phyloP scores from a whole-genome alignment of 257 asterid species.

The Lantana camara region DNA sequence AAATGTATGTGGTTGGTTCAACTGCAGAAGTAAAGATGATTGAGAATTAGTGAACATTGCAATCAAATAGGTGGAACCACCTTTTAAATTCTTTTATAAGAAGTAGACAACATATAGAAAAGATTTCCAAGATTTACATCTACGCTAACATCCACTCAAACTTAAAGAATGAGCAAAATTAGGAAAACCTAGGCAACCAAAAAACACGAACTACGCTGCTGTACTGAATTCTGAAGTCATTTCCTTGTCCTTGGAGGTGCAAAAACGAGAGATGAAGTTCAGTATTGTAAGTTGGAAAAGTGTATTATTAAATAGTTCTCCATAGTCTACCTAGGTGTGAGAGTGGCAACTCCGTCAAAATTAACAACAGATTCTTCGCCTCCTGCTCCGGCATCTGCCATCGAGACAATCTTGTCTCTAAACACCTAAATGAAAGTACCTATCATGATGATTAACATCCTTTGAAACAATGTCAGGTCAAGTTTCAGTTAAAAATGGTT shows the following conservation, averaged over 20 bases:
- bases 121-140: neutral
- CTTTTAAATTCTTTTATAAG: too few relatives aligned
- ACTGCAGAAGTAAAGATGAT: constrained; percentile 49
- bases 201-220: constrained; percentile 85
- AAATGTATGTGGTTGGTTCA: constrained; percentile 84
- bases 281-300: constrained; percentile 18
- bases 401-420: constrained; percentile 72
- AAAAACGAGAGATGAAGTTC: constrained; percentile 50
- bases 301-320: neutral
- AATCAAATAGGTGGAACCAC: too few relatives aligned
- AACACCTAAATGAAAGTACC: constrained; percentile 54
- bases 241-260: constrained; percentile 93
- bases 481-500: constrained; percentile 18
- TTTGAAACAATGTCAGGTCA: constrained; percentile 5
- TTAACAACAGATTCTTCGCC: constrained; percentile 88
- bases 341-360: constrained; percentile 81
- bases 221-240: constrained; percentile 88
- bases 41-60: too few relatives aligned
- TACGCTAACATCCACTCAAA: neutral
- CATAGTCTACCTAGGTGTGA: constrained; percentile 73
- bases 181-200: constrained; percentile 36
- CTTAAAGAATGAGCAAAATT: neutral
- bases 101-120: too few relatives aligned
- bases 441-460: neutral
- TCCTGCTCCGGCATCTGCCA: constrained; percentile 89